Percentiles rank a stretch among this genome's conserved stretches.
Conservation (phyloP, 169 alveolate species). For the Plasmodium reichenowi region DNA sequence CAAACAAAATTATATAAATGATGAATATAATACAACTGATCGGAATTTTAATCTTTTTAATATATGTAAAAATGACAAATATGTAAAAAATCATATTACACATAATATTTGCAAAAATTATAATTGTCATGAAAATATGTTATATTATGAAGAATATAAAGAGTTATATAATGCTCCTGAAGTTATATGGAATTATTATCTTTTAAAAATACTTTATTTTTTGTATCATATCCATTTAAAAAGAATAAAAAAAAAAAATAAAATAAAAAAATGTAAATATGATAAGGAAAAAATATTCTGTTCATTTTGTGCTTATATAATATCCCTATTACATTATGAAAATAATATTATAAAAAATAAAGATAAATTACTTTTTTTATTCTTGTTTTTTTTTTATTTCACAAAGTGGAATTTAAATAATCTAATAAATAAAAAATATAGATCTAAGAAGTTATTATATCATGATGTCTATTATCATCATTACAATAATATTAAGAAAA, state of each 20-base stretch:
- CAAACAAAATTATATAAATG: neutral
- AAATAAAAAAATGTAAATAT: neutral
- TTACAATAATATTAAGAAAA: conserved; percentile 2
- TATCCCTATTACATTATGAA: conserved; percentile 39
- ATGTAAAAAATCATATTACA: neutral
- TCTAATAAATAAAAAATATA: neutral
- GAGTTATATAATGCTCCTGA: neutral
- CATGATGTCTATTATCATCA: too few relatives aligned
- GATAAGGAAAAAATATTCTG: conserved; percentile 9
- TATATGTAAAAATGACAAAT: neutral
- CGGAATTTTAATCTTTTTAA: neutral
- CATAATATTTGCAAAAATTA: neutral
- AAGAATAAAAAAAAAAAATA: neutral
- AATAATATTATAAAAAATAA: conserved; percentile 49
- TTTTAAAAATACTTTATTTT: conserved; percentile 41
- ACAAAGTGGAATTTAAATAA: neutral
- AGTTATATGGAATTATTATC: conserved; percentile 18
- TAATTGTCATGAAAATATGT: neutral
- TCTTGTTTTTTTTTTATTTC: conserved; percentile 47
- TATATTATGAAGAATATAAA: too few relatives aligned
- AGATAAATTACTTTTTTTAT: conserved; percentile 43
- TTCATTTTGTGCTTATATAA: conserved; percentile 5
- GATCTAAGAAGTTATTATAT: neutral
- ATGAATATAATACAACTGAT: neutral
- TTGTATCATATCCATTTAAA: neutral